phyloP scores from a whole-genome alignment of 164 flowering plant genomes.

The Dillenia turbinata region DNA sequence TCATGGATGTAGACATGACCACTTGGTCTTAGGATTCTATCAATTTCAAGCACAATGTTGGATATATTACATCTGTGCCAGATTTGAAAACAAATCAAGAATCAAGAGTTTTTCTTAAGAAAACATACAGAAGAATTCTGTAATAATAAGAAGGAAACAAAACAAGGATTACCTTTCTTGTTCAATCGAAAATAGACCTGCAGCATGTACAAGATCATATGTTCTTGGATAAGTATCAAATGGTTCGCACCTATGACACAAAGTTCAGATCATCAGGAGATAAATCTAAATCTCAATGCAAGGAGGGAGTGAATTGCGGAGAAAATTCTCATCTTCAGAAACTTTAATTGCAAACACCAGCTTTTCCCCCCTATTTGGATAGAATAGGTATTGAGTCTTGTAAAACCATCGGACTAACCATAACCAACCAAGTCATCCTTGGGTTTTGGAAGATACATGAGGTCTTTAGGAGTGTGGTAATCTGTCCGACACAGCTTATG shows the following conservation, averaged over 20 bases:
- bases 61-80: slow-evolving; percentile 54
- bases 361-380: no score
- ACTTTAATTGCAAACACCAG: no score
- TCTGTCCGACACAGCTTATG: no score
- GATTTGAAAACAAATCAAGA: background rate
- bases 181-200: slow-evolving; percentile 68
- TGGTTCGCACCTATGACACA: slow-evolving; percentile 67
- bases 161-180: slow-evolving; percentile 47
- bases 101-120: background rate
- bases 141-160: background rate
- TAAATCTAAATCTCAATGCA: no score
- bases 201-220: slow-evolving; percentile 79
- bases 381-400: no score
- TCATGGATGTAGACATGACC: slow-evolving; percentile 73
- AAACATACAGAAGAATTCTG: background rate
- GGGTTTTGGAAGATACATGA: no score
- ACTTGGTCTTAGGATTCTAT: slow-evolving; percentile 73
- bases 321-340: no score
- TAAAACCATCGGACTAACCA: no score
- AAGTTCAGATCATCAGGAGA: background rate
- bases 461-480: no score
- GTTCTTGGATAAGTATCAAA: slow-evolving; percentile 94
- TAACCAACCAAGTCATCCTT: no score
- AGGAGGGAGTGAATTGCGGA: no score
- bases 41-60: slow-evolving; percentile 81